Percentiles rank a stretch among this genome's conserved stretches.
These are phyloP conservation scores for Fragaria iinumae DNA, from an alignment of 306 rosid genomes.

Conservation along the genomic window DNA sequence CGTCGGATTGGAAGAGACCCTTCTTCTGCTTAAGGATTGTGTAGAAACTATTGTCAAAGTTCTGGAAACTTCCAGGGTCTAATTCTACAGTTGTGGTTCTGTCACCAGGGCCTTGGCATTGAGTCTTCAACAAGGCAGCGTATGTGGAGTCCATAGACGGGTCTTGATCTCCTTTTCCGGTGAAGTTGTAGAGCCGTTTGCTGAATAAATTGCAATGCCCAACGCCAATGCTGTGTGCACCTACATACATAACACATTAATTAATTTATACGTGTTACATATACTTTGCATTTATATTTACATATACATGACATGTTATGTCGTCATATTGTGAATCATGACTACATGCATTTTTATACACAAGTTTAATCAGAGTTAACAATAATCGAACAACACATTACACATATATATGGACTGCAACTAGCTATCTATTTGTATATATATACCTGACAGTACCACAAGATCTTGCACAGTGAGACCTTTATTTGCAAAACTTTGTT, in stretches of 20 bases:
- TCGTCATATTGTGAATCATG: not conserved
- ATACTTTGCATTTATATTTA: not conserved
- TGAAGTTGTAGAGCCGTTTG: conserved; percentile 56
- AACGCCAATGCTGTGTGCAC: conserved; percentile 57
- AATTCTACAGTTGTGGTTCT: conserved; percentile 33
- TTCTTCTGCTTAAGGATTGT: conserved; percentile 38
- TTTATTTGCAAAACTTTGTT: conserved; percentile 33
- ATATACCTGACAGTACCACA: conserved; percentile 55
- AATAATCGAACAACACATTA: not conserved
- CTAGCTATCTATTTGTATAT: not conserved
- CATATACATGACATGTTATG: not conserved
- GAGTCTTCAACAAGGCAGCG: conserved; percentile 15
- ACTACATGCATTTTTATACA: not conserved
- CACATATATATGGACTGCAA: not conserved
- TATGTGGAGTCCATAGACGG: conserved; percentile 46
- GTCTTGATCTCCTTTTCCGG: conserved; percentile 61
- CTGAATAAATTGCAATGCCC: conserved; percentile 46
- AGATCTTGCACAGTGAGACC: conserved; percentile 43
- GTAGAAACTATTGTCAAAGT: conserved; percentile 39
- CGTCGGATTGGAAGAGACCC: conserved; percentile 64
- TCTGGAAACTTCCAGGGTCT: conserved; percentile 41
- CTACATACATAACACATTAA: conserved; percentile 16
- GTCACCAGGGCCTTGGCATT: conserved; percentile 21
- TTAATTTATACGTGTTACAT: not conserved
- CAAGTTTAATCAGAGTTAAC: not conserved